These are phyloP conservation scores for Geotrichum candidum DNA, from an alignment of 1,139 yeast species.

Conservation along the genomic window DNA sequence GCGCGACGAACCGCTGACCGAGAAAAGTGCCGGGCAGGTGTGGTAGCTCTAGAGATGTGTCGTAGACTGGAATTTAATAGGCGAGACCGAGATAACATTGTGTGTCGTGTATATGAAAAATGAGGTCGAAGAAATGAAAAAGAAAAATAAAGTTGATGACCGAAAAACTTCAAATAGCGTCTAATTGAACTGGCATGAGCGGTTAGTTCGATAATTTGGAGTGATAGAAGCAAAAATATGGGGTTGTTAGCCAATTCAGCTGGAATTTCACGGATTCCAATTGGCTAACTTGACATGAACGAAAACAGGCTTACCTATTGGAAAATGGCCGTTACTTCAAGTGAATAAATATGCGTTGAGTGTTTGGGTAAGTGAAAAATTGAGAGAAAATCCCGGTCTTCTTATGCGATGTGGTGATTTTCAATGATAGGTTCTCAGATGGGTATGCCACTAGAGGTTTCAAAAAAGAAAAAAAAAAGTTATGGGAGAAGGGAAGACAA, in stretches of 20 bases:
- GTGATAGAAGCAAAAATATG: background rate
- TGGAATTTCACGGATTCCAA: background rate
- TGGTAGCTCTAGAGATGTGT: constrained; percentile 17
- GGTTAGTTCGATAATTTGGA: background rate
- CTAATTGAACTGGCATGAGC: background rate
- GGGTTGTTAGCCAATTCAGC: background rate
- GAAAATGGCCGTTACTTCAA: background rate
- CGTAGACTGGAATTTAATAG: constrained; percentile 16
- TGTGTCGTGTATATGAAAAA: constrained; percentile 3
- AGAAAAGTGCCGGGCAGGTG: constrained; percentile 28
- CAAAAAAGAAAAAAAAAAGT: background rate
- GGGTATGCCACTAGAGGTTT: background rate
- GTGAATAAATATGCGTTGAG: background rate
- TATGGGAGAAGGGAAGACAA: background rate
- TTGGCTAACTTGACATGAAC: background rate
- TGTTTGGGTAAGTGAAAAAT: background rate
- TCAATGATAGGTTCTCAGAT: background rate
- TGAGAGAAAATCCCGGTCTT: background rate
- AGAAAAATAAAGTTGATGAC: background rate
- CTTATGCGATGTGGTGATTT: background rate
- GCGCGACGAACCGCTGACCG: constrained; percentile 34
- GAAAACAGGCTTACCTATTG: background rate
- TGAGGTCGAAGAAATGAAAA: background rate
- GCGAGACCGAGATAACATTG: constrained; percentile 21
- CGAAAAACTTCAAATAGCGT: background rate